These are phyloP conservation scores for Xerophyta viscosa DNA, from an alignment of 106 monocot genomes.

Conservation along the genomic window DNA sequence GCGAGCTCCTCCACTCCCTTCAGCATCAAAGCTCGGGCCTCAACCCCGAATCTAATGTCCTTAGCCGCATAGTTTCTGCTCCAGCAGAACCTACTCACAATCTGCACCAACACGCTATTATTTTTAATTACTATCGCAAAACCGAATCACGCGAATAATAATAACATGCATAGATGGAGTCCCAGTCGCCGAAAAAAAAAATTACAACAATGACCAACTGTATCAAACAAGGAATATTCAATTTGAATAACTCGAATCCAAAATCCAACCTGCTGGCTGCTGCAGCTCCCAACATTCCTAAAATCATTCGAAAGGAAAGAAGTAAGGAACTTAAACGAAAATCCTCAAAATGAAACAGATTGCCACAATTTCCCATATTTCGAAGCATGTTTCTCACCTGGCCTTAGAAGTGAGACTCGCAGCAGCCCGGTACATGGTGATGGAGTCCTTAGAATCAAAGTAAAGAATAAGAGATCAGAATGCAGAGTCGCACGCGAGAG, in stretches of 20 bases:
- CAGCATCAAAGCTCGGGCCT: constrained; percentile 42
- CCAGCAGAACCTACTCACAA: constrained; percentile 20
- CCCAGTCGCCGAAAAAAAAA: background rate
- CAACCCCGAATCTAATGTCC: constrained; percentile 32
- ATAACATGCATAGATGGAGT: background rate
- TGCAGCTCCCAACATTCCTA: constrained; percentile 24
- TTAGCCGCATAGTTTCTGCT: constrained; percentile 48
- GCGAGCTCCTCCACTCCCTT: constrained; percentile 40
- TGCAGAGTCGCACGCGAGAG: too few species aligned
- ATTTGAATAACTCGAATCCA: background rate
- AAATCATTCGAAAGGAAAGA: background rate
- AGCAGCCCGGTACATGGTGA: too few species aligned
- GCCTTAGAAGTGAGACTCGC: too few species aligned
- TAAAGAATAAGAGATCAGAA: too few species aligned
- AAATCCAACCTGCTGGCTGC: constrained; percentile 19
- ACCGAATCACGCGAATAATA: background rate
- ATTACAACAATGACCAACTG: background rate
- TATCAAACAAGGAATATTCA: background rate
- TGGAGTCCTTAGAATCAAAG: too few species aligned
- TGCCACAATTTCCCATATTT: too few species aligned
- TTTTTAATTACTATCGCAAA: background rate
- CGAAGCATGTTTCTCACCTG: too few species aligned
- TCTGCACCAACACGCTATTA: constrained; percentile 9
- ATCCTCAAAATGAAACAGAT: too few species aligned
- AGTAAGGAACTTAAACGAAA: too few species aligned